Base-by-base conservation (phyloP, 176 grass and related monocot species). In the Calamus simplicifolius region DNA sequence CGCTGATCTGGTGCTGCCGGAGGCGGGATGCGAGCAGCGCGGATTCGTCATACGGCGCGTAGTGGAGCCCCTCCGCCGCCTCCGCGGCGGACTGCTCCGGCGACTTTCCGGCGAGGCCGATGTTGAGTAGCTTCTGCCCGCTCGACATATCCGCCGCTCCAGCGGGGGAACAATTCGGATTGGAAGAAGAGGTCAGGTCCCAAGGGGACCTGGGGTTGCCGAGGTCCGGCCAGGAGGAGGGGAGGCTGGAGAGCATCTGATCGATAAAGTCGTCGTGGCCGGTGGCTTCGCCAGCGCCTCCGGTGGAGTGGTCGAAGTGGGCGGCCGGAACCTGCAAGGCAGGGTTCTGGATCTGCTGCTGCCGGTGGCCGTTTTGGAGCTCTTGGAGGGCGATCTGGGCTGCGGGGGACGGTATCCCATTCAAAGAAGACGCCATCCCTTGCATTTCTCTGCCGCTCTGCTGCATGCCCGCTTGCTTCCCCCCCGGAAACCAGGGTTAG, bases 231-330 rank as follows among this genome's bases (percentile, higher is more conserved):
- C 93, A 98, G 26, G 78, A 63, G 16, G 73, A 61, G 48, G 84
- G 93, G n/a, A 91, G 73, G 57, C 75, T 67, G 63, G 84, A 88
- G 50, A 98, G 69, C 87, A 98, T 88, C 79, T 98, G 87, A 69
- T 98, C 81, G 16, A 98, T 80, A 81, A 98, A 98, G 74, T 98
- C 93, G 29, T 92, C 87, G 49, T 84, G 80, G 27, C 69, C 16
- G 12, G 35, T 57, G 51, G 30, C 68, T 0, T 43, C 69, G 3
- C 52, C 73, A 10, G 52, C 66, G 27, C 58, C 81, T 18, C 67
- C 81, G 16, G 59, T 64, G 4, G 65, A 70, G 65, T 68, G 67
- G 17, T 50, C 38, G 27, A 69, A 57, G 28, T 68, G 70, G 35
- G 35, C 10, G 35, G 35, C 35, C 10, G 35, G 35, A 10, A 43